Evolutionary conservation across 768 basidiomycete genomes (phyloP).

Genomic region (Mycena vitilis): DNA sequence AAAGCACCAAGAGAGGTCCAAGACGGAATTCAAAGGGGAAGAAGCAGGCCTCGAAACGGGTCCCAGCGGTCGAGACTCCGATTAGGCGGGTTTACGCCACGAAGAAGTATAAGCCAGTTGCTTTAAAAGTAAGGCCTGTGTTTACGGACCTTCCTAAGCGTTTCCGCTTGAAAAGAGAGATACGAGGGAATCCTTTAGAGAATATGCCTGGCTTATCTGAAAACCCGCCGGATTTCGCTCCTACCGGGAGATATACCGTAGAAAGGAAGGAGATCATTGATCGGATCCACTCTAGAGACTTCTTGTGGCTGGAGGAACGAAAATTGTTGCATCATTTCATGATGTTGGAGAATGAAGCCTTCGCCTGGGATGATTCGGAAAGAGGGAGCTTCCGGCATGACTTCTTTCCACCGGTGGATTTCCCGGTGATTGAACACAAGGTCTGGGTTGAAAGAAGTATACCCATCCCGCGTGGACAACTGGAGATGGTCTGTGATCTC

Average conservation of each 20-base stretch:
- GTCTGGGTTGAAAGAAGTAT: neutral
- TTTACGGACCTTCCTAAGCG: neutral
- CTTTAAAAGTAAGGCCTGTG: no score
- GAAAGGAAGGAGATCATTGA: neutral
- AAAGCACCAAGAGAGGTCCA: neutral
- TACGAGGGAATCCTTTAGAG: neutral
- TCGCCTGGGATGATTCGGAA: neutral
- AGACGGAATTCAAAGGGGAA: neutral
- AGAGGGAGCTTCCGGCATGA: no score
- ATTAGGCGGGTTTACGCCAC: neutral
- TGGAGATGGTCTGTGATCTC: no score
- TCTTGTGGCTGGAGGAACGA: neutral
- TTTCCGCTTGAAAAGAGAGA: neutral
- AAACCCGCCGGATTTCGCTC: neutral
- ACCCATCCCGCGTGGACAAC: no score
- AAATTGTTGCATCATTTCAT: neutral
- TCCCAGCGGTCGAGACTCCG: neutral
- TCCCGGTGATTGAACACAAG: neutral
- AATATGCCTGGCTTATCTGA: neutral
- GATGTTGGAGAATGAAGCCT: neutral
- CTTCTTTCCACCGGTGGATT: neutral
- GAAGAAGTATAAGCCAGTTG: no score
- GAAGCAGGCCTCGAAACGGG: neutral
- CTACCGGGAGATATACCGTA: neutral
- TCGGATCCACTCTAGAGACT: neutral